phyloP scores from a whole-genome alignment of 1,139 yeast genomes.

The Spathaspora jeffriesii region DNA sequence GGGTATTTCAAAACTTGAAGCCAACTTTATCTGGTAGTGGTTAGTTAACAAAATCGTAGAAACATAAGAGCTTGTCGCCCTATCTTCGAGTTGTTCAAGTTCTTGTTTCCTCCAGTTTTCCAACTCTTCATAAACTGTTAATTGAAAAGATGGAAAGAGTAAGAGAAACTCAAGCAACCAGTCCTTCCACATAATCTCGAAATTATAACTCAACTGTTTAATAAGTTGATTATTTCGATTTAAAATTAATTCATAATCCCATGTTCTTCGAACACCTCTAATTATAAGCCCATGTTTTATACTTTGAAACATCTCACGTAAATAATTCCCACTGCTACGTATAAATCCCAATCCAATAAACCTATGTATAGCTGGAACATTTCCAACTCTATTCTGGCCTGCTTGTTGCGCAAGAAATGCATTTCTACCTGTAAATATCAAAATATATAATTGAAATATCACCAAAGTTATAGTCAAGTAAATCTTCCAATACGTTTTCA shows the following conservation, averaged over 20 bases:
- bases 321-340: background rate
- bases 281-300: constrained; percentile 17
- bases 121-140: constrained; percentile 14
- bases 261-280: constrained; percentile 18
- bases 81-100: constrained; percentile 16
- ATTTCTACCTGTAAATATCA: constrained; percentile 11
- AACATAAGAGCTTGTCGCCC: constrained; percentile 4
- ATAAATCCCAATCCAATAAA: background rate
- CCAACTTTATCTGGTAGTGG: constrained; percentile 8
- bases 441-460: constrained; percentile 10
- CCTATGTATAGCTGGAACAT: background rate
- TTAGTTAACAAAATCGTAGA: constrained; percentile 4
- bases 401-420: background rate
- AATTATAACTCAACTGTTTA: constrained; percentile 11
- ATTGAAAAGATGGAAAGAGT: constrained; percentile 20
- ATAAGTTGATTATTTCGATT: constrained; percentile 12
- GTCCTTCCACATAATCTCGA: constrained; percentile 21
- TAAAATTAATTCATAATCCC: constrained; percentile 25
- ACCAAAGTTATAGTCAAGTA: constrained; percentile 9
- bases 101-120: constrained; percentile 21
- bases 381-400: background rate
- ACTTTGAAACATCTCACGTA: background rate
- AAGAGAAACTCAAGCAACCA: constrained; percentile 19
- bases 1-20: constrained; percentile 7
- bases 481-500: constrained; percentile 12